Evolutionary conservation across 768 basidiomycete genomes (phyloP), one percentile per base, ranked within the genome.

Genomic region (Serendipita sp.): DNA sequence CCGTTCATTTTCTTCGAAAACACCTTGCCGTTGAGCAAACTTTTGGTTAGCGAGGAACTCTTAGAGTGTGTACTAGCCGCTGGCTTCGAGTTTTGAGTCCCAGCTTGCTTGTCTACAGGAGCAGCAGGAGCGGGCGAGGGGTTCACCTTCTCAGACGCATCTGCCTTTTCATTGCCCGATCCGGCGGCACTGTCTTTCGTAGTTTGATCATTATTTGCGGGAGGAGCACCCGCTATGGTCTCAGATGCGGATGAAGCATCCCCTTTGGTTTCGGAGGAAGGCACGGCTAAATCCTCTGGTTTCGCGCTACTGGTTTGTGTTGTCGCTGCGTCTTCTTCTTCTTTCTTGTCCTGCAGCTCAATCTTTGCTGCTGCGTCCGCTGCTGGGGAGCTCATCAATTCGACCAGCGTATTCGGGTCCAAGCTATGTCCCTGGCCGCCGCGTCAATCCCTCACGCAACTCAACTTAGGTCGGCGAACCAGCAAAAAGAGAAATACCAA

Each of bases 21-120:
- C 33, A 30, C 33, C 53, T 58, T 58, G 26, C 26, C 20, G n/a
- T 58, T 58, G 24, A 34, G 33, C 24, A 58, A 31, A 33, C 5
- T 58, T 34, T 58, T 58, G 22, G 53, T 58, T n/a, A 58, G 53
- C 53, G 53, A 58, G 9, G 53, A 58, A 26, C 17, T 58, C 53
- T 58, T 58, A 9, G 53, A 58, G 33, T 34, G 53, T 30, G 53
- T 58, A 31, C 53, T 58, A n/a, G 53, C 24, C 26, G 53, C 17
- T 58, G 53, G 26, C 53, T 58, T 58, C n/a, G 53, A n/a, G 17
- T 58, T 58, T 33, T 58, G 17, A 33, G 24, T 34, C 45, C 9
- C 28, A 50, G 20, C 28, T 38, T 38, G 38, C 20, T 48, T 48
- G 45, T 28, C 26, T 28, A n/a, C 45, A 20, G 45, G 7, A 20